Conservation (phyloP, 768 basidiomycete species). For the Myochromella boudieri region DNA sequence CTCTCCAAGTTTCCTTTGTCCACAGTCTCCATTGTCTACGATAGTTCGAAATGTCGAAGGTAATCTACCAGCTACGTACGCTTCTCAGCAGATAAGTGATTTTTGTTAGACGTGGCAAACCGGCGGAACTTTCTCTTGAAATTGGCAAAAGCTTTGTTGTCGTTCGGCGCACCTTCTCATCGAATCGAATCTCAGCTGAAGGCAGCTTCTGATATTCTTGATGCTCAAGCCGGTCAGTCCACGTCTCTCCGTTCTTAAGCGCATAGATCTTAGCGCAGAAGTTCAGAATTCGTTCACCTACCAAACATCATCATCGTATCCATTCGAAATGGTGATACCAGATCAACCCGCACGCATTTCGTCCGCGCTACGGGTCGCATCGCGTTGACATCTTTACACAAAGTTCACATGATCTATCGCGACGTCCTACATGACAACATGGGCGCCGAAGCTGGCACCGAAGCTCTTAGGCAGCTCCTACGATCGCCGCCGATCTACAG, state of each 20-base stretch:
- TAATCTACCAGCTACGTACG: constrained; percentile 15
- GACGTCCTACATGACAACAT: constrained; percentile 84
- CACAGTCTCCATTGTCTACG: constrained; percentile 30
- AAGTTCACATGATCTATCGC: constrained; percentile 83
- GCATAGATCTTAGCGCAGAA: constrained; percentile 1
- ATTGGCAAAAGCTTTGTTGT: constrained; percentile 83
- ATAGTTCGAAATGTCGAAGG: constrained; percentile 50
- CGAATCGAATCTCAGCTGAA: constrained; percentile 87
- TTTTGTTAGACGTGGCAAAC: constrained; percentile 39
- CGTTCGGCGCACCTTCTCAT: constrained; percentile 95
- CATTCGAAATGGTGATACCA: constrained; percentile 73
- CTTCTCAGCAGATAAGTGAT: no score
- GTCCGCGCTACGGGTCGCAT: constrained; percentile 80
- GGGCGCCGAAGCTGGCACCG: constrained; percentile 68
- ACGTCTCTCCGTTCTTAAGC: not conserved
- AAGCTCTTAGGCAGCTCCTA: constrained; percentile 64
- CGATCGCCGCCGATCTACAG: constrained; percentile 67
- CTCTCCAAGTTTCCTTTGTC: constrained; percentile 29
- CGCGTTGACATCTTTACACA: constrained; percentile 78
- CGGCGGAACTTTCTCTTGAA: constrained; percentile 78
- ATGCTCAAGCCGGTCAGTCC: constrained; percentile 61
- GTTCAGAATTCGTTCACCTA: constrained; percentile 74
- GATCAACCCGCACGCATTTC: constrained; percentile 77
- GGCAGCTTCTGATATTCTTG: constrained; percentile 76
- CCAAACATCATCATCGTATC: constrained; percentile 79